Conservation (phyloP, 2,329 filamentous ascomycete genomes). For the Ophiobolus disseminans region DNA sequence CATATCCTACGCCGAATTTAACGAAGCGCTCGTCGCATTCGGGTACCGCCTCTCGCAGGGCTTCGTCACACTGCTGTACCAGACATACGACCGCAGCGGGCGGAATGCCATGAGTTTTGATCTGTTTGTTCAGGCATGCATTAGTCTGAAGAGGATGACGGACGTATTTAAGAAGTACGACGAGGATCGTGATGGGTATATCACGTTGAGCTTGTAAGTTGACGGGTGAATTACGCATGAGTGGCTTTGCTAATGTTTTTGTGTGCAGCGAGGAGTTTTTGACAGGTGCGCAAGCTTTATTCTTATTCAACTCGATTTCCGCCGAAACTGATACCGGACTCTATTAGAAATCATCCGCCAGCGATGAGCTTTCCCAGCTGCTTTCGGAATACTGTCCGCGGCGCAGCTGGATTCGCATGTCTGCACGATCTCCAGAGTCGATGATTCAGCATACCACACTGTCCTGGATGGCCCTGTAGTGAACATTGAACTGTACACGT, state of each 20-base stretch:
- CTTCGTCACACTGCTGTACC: conserved; percentile 86
- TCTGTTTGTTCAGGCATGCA: conserved; percentile 96
- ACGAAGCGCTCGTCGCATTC: conserved; percentile 86
- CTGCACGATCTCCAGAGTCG: no score
- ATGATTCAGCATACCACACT: neutral
- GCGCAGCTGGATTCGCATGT: no score
- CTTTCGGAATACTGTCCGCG: no score
- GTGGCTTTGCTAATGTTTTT: conserved; percentile 11
- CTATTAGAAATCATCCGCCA: conserved; percentile 56
- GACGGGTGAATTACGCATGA: neutral
- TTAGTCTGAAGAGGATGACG: conserved; percentile 96
- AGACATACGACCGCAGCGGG: conserved; percentile 73
- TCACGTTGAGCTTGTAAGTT: conserved; percentile 63
- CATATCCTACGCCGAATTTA: conserved; percentile 86
- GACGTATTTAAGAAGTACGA: conserved; percentile 99
- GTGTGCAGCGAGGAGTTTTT: conserved; percentile 58
- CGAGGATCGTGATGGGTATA: conserved; percentile 91
- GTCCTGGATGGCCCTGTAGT: conserved; percentile 11
- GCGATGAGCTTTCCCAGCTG: no score
- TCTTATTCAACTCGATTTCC: conserved; percentile 62
- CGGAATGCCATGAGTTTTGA: conserved; percentile 72
- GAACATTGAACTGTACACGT: conserved; percentile 3
- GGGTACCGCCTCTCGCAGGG: conserved; percentile 86
- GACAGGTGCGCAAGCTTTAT: conserved; percentile 63
- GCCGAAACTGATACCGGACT: conserved; percentile 59